Evolutionary conservation across 441 rosid genomes (phyloP), one percentile per base, ranked within the genome.

Genomic region (Hypseocharis bilobata): DNA sequence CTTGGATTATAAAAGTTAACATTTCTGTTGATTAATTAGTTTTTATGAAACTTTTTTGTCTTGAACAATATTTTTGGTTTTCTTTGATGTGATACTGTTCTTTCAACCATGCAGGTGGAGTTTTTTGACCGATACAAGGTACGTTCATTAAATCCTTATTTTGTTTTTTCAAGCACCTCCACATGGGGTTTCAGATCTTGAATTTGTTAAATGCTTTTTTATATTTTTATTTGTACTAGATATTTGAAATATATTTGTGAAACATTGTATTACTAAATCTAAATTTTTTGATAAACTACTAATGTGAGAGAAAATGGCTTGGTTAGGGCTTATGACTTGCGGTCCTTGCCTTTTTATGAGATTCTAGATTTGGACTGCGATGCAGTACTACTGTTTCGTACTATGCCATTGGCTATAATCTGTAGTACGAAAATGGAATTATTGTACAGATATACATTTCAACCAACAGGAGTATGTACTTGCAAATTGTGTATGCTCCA

Each of bases 41-140:
- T 49, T 58, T n/a, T 65, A 7, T 45, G 52, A 45, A 17, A 16
- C 2, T 45, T 45, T 45, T 45, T 45, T 45, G 2, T 45, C 17
- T n/a, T 45, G 2, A 19, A 1, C 22, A 5, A 17, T 47, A 11
- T 0, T 0, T 30, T 4, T 22, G n/a, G 20, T 26, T n/a, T 10
- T 11, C 14, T 55, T 58, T 64, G 32, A 49, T 2, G 0, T 65
- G 45, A 8, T 59, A 58, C 54, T 16, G 34, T 26, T 62, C 36
- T 26, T 51, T 61, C 14, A 44, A 40, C 0, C 38, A 16, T 77
- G 78, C 85, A 92, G 98, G 84, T 82, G 66, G 96, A 86, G 81
- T 85, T 86, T 81, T 92, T 86, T 62, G 93, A 92, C 77, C 78
- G 86, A 20, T 84, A 86, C 80, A 92, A 87, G 90, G 96, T 86